Evolutionary conservation across 2,329 filamentous ascomycete genomes (phyloP), one percentile per base, ranked within the genome.

Genomic region (Plenodomus tracheiphilus): DNA sequence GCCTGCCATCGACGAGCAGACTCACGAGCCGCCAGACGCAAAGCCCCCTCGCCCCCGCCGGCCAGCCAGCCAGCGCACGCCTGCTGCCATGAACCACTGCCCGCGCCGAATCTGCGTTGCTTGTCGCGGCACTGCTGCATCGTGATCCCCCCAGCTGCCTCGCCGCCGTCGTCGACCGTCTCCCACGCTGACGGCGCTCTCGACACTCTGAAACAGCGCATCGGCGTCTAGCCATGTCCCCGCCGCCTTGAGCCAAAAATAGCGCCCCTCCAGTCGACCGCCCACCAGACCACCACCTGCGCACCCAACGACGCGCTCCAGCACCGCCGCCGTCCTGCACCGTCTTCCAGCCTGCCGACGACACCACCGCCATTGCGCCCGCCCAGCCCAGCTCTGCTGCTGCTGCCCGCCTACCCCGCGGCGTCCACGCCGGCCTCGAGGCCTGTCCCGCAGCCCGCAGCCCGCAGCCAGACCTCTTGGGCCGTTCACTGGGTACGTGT

Each of bases 401-500:
- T 32, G 43, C 51, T 25, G 22, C 22, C 30, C 30, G 37, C 30
- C 53, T 41, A 42, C 46, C 48, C 48, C 32, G 41, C 53, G 39
- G 43, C 47, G 32, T 41, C 52, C 46, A 28, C 47, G 39, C 54
- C 40, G 35, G 46, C 53, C 51, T 51, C 49, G 41, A 41, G 9
- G 28, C 38, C 47, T 30, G 40, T 22, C 48, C 54, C 47, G 49
- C 54, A 53, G 42, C 47, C 40, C 46, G 45, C 50, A 51, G n/a
- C n/a, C n/a, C n/a, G n/a, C n/a, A n/a, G n/a, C 60, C 51, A 21
- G 48, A 47, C n/a, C n/a, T 53, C 53, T 19, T 55, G 48, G 4
- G 41, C 54, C 61, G 39, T 64, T 65, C 62, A 69, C 68, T 69
- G 69, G 66, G 61, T 61, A 65, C 66, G 66, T 20, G 46, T 70